Conservation (phyloP, 192 early-diverging fungal genomes). For the Glomus cerebriforme region DNA sequence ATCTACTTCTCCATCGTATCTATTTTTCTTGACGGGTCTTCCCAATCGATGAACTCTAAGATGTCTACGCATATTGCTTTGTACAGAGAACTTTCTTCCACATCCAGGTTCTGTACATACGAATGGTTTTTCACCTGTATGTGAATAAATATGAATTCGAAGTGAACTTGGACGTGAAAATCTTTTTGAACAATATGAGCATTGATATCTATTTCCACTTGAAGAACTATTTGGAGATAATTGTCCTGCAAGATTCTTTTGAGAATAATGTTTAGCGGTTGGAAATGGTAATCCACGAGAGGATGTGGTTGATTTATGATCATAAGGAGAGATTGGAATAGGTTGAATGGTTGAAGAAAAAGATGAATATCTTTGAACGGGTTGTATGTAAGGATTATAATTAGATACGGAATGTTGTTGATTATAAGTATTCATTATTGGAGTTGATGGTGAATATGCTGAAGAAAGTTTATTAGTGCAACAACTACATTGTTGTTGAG, state of each 20-base stretch:
- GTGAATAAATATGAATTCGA: slow-evolving; percentile 70
- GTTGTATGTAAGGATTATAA: neutral
- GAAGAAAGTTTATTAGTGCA: neutral
- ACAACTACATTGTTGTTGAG: slow-evolving; percentile 13
- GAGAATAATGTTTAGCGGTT: slow-evolving; percentile 30
- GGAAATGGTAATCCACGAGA: neutral
- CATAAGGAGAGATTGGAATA: neutral
- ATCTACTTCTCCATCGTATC: slow-evolving; percentile 29
- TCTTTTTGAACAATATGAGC: slow-evolving; percentile 59
- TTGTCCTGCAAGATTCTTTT: slow-evolving; percentile 31
- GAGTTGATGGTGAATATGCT: neutral
- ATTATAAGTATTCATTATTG: neutral
- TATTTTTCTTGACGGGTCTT: slow-evolving; percentile 28
- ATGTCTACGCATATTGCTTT: slow-evolving; percentile 77
- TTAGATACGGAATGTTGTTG: neutral
- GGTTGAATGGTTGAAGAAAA: neutral
- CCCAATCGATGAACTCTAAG: slow-evolving; percentile 53
- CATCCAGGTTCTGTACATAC: slow-evolving; percentile 65
- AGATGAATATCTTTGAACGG: neutral
- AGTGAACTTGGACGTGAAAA: slow-evolving; percentile 74
- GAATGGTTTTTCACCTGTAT: slow-evolving; percentile 78
- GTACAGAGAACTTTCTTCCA: slow-evolving; percentile 68
- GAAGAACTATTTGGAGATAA: neutral
- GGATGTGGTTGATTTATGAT: neutral
- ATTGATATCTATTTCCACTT: slow-evolving; percentile 56